Base-by-base conservation (phyloP, 1,284 basidiomycete genomes). In the Tilletiopsis washingtonensis region DNA sequence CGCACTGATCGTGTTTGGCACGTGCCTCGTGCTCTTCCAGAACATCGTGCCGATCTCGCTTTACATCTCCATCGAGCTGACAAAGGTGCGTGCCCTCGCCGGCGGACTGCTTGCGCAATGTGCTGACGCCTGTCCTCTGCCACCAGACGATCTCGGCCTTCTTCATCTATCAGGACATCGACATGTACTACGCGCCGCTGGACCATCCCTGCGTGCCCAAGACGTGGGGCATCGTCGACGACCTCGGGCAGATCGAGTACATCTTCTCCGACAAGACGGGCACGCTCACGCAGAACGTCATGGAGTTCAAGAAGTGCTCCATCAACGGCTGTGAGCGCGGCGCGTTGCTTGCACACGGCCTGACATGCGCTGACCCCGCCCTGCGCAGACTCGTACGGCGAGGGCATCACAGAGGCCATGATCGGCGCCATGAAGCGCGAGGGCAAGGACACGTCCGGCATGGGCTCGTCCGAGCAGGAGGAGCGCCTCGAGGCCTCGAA, bases 231-330 rank as follows among this genome's bases (percentile, higher is more conserved):
- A 93, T 97, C 63, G 93, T 89, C 2, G 91, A 96, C 72, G 91
- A 96, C 75, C 82, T 97, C 1, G 91, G 91, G 23, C 91, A 96
- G 76, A 96, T 96, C 75, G 91, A 94, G 77, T 97, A 96, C 74
- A 80, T 96, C 63, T 96, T 97, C 76, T 91, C 88, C 4, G 91
- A 98, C 81, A 98, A 98, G 61, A 67, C 63, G 1, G 62, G 63
- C 17, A 68, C 65, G 19, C 57, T 67, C 3, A 69, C 60, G 15
- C 62, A 96, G 75, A 97, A 76, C 59, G 67, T 94, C 59, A 98
- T 97, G 91, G 91, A 96, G 77, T 96, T 94, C 76, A 91, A 96
- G 74, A 91, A 89, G 73, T 94, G 90, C 66, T 93, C 89, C 0
- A 81, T 96, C 58, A 77, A 83, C 51, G 91, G 91, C 2, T 76